Evolutionary conservation across 805 yeast species (phyloP), one percentile per base, ranked within the genome.

Genomic region (Starmerella davenportii): DNA sequence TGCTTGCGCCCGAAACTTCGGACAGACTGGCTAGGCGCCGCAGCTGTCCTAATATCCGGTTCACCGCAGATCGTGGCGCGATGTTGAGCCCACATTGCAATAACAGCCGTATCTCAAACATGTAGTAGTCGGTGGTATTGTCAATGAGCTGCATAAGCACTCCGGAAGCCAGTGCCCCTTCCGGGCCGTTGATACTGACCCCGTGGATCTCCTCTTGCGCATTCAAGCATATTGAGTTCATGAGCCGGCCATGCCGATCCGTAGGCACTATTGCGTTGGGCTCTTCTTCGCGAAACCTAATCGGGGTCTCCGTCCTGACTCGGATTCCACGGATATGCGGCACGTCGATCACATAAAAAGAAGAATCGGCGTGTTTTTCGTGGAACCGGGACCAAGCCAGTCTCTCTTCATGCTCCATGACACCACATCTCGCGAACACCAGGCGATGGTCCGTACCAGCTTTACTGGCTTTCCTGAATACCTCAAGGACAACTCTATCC

Each of bases 11-110:
- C 1, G 52, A 45, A 30, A 45, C 41, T 25, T 55, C 57, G 2
- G 60, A 56, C 21, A 56, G 42, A 4, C 60, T 47, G 2, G 62
- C 62, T 19, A 61, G 47, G 2, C 55, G 50, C 4, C 64, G 49
- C 45, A 51, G 61, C 43, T 62, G 65, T 11, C 51, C 49, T 23
- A 61, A 36, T 3, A 61, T 41, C 9, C 52, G 51, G 39, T 50
- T 53, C 53, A 60, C 46, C 17, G 51, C 38, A 37, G 34, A 44
- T 38, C 38, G 44, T 18, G 42, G 45, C 17, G 39, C 27, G n/a
- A 37, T 39, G 1, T 32, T 29, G 3, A 40, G 21, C 5, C 40
- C 42, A n/a, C 34, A 24, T n/a, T 30, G 18, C 15, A 25, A 5
- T 16, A 45, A 23, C 24, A 45, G 36, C 13, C 48, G 38, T 9